Conservation (phyloP, 169 alveolate species). For the Plasmodium cynomolgi region DNA sequence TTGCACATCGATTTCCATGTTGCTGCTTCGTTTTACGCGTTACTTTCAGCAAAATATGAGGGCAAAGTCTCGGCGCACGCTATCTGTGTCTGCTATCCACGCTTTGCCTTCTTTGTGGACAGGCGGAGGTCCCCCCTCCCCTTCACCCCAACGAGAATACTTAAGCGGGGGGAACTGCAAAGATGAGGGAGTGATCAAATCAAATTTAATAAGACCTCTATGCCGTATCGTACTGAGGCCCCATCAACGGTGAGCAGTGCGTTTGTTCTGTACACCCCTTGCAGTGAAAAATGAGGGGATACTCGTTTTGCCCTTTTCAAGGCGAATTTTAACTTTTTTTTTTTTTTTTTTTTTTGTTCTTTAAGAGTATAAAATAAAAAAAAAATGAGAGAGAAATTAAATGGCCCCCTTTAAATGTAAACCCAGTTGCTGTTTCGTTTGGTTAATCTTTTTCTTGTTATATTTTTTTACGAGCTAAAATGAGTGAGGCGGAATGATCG, state of each 20-base stretch:
- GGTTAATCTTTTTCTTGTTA: neutral
- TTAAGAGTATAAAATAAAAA: neutral
- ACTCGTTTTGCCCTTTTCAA: neutral
- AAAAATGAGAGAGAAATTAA: neutral
- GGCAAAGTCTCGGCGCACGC: neutral
- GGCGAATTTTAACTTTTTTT: neutral
- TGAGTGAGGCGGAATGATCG: neutral
- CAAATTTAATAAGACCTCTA: neutral
- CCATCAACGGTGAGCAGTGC: neutral
- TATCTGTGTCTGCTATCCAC: neutral
- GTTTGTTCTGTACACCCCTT: neutral
- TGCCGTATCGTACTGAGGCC: neutral
- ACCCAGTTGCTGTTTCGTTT: neutral
- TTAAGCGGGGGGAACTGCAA: neutral
- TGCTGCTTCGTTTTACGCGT: neutral
- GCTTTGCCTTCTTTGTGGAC: neutral
- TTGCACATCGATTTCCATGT: constrained; percentile 54
- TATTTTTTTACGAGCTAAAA: neutral
- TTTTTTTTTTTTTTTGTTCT: neutral
- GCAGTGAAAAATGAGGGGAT: neutral
- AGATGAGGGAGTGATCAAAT: neutral
- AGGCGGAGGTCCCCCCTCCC: neutral
- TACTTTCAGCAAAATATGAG: neutral
- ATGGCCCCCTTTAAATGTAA: neutral
- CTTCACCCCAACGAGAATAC: neutral